Percentiles rank a stretch among this genome's conserved stretches.
These are phyloP conservation scores for Exophiala oligosperma DNA, from an alignment of 2,329 filamentous ascomycete species.

Conservation along the genomic window DNA sequence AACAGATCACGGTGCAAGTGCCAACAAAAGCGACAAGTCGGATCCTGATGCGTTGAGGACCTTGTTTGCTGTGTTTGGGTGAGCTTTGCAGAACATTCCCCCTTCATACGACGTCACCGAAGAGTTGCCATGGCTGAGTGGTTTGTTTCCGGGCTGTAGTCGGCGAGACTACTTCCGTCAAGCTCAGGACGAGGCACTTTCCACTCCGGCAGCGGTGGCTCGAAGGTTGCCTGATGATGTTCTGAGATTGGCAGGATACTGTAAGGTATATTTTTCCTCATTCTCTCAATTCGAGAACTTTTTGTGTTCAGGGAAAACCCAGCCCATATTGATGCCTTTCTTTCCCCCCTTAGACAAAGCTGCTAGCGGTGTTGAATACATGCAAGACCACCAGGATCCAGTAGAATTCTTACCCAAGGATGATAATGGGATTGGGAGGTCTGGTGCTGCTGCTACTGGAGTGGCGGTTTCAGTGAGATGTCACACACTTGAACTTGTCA, in stretches of 20 bases:
- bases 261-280: not conserved
- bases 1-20: not conserved
- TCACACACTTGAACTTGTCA: not conserved
- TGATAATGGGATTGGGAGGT: not conserved
- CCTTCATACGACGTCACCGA: not conserved
- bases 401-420: conserved; percentile 3
- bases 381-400: conserved; percentile 1
- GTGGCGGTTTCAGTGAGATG: not conserved
- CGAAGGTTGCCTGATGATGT: conserved; percentile 4
- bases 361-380: not conserved
- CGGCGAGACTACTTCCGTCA: conserved; percentile 4
- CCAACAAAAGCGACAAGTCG: not conserved
- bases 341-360: not conserved
- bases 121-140: not conserved
- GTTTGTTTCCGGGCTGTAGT: not conserved
- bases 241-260: not conserved
- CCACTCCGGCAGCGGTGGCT: not conserved
- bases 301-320: too few species aligned
- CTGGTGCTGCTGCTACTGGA: not conserved
- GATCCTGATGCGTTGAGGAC: not conserved
- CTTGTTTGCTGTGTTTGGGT: conserved; percentile 2
- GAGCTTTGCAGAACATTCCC: not conserved
- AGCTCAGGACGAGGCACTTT: conserved; percentile 1
- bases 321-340: too few species aligned
- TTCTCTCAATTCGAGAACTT: not conserved